These are phyloP conservation scores for Leccinum imitatum DNA, from an alignment of 768 basidiomycete species.

Conservation along the genomic window DNA sequence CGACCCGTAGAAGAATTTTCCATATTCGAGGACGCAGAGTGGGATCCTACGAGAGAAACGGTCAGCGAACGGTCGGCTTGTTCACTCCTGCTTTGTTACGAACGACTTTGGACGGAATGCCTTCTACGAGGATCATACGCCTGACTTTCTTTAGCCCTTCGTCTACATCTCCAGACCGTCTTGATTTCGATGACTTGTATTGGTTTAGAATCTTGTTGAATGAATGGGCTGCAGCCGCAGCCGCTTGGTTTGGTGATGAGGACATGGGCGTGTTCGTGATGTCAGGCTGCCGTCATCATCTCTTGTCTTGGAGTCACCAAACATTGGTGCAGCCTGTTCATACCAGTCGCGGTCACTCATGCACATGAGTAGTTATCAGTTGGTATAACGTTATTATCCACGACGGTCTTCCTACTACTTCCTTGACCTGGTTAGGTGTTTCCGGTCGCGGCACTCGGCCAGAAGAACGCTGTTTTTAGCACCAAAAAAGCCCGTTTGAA, in stretches of 20 bases:
- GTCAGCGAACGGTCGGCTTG: slow-evolving; percentile 5
- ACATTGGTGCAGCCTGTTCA: background rate
- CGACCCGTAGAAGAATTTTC: slow-evolving; percentile 88
- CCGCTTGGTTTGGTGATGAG: slow-evolving; percentile 27
- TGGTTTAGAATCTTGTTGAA: slow-evolving; percentile 81
- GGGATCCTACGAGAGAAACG: slow-evolving; percentile 52
- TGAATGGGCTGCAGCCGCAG: slow-evolving; percentile 56
- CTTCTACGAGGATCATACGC: slow-evolving; percentile 86
- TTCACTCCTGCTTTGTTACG: slow-evolving; percentile 28
- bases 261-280: slow-evolving; percentile 20
- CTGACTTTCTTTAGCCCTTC: slow-evolving; percentile 86
- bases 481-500: background rate
- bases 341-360: background rate
- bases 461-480: slow-evolving; percentile 16
- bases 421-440: background rate
- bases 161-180: slow-evolving; percentile 63
- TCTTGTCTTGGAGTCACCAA: background rate
- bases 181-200: slow-evolving; percentile 65
- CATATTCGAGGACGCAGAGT: slow-evolving; percentile 90
- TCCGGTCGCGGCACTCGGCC: slow-evolving; percentile 13
- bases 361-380: slow-evolving; percentile 5
- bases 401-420: background rate
- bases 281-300: background rate
- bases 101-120: slow-evolving; percentile 78
- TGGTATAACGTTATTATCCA: background rate